Evolutionary conservation across 2,329 filamentous ascomycete species (phyloP), one percentile per base, ranked within the genome.

Genomic region (Claviceps purpurea): DNA sequence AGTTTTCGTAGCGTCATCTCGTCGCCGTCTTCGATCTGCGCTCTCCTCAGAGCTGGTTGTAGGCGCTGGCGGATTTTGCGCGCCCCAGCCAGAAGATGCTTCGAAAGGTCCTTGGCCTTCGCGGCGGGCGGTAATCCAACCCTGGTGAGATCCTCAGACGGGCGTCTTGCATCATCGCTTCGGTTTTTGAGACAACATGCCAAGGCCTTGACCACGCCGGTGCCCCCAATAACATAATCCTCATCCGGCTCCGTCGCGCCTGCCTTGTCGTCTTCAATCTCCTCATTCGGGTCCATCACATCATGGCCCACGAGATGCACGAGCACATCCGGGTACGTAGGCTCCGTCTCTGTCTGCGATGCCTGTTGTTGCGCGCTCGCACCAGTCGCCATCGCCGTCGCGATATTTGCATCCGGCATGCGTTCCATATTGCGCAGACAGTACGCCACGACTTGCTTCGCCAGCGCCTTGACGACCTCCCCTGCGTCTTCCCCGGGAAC

Each of bases 161-260:
- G 70, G 49, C 73, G 65, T 56, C 78, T 71, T 34, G 79, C 79
- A 51, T 85, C 82, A 50, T 83, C 77, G 4, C 67, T 65, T 54
- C 87, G 81, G 63, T 95, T 94, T 59, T 89, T 84, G 49, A 98
- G 73, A 61, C 90, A 95, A 61, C 94, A 94, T 51, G 88, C 84
- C 46, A 98, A 74, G 4, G 93, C 93, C 69, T 95, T 96, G 48
- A 95, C 91, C 1, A 98, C 89, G 26, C 91, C 93, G 0, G 89
- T 95, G 16, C 91, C 91, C 20, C 91, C 90, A 61, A 97, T 93
- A 45, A 97, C 89, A 67, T 97, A 97, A 65, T 96, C 89, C 54
- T 95, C 86, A 58, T 95, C 89, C 0, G 89, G 87, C 6, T 84
- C 81, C 22, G 79, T 76, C 57, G 59, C 67, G 59, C 62, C 77